Evolutionary conservation across 495 filamentous ascomycete genomes (phyloP).

Genomic region (Barbatosphaeria neglecta): DNA sequence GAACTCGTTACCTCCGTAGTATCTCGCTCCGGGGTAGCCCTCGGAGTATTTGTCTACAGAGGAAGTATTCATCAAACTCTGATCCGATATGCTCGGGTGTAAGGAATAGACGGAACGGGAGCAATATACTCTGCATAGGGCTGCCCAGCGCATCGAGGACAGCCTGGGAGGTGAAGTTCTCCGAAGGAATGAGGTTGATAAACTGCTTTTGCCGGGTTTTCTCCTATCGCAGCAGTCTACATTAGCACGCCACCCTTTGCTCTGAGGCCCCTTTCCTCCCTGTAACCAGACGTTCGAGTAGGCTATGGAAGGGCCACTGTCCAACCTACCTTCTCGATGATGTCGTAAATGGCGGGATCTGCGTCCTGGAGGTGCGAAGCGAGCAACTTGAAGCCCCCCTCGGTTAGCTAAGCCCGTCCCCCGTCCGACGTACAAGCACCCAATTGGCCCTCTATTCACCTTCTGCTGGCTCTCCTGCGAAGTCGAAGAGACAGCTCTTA

Average conservation of each 20-base stretch:
- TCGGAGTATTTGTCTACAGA: constrained; percentile 93
- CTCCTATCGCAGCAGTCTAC: constrained; percentile 47
- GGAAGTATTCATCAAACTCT: no score
- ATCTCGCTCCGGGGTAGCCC: constrained; percentile 90
- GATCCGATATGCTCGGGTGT: no score
- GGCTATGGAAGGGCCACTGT: constrained; percentile 2
- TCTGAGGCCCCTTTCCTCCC: not conserved
- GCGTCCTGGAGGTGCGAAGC: constrained; percentile 66
- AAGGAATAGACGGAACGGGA: no score
- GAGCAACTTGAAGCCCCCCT: constrained; percentile 51
- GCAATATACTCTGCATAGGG: constrained; percentile 85
- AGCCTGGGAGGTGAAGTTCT: constrained; percentile 97
- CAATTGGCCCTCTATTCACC: constrained; percentile 21
- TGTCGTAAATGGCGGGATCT: constrained; percentile 75
- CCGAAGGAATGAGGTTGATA: constrained; percentile 96
- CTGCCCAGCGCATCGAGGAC: constrained; percentile 94
- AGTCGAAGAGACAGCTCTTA: constrained; percentile 36
- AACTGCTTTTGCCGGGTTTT: constrained; percentile 93
- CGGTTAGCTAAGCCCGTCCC: not conserved
- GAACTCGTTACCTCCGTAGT: constrained; percentile 94
- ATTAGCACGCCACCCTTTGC: not conserved
- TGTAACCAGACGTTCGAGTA: no score
- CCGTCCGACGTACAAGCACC: constrained; percentile 2
- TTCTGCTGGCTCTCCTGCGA: constrained; percentile 53
- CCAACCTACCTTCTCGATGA: constrained; percentile 82